These are phyloP conservation scores for Helminthosporium solani DNA, from an alignment of 2,329 filamentous ascomycete species.

Conservation along the genomic window DNA sequence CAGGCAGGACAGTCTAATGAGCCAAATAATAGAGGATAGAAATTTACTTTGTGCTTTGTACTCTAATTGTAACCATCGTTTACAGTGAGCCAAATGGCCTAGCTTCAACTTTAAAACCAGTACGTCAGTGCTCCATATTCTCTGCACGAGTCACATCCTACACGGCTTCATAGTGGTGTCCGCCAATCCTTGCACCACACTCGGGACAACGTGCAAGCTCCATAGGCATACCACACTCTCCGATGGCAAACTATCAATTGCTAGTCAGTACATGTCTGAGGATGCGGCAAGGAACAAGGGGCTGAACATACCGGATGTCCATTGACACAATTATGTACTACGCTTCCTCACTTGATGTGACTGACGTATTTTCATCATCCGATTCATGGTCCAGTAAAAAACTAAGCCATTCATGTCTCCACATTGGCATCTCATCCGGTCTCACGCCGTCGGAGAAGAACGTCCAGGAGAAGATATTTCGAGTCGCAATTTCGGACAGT, in stretches of 20 bases:
- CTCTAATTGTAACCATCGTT: no score
- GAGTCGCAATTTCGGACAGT: constrained; percentile 1
- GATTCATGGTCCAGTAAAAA: constrained; percentile 6
- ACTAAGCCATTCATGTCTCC: constrained; percentile 7
- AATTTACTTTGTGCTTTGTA: not conserved
- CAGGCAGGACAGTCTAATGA: not conserved
- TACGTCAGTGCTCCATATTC: no score
- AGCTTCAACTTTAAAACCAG: no score
- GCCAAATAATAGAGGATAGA: not conserved
- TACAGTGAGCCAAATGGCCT: no score
- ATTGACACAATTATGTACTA: not conserved
- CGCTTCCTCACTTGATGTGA: constrained; percentile 1
- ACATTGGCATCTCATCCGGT: constrained; percentile 4
- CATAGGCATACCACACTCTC: constrained; percentile 66
- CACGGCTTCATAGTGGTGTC: constrained; percentile 49
- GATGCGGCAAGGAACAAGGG: constrained; percentile 11
- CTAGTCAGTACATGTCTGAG: no score
- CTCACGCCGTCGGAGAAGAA: constrained; percentile 4
- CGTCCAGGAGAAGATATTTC: constrained; percentile 5
- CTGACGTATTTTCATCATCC: constrained; percentile 5
- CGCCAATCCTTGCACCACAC: constrained; percentile 59
- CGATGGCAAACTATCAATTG: constrained; percentile 52
- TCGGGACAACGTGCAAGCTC: constrained; percentile 60
- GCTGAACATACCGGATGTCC: not conserved
- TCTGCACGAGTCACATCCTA: constrained; percentile 48